phyloP scores from a whole-genome alignment of 2,329 filamentous ascomycete genomes.

The Cercospora sp. region DNA sequence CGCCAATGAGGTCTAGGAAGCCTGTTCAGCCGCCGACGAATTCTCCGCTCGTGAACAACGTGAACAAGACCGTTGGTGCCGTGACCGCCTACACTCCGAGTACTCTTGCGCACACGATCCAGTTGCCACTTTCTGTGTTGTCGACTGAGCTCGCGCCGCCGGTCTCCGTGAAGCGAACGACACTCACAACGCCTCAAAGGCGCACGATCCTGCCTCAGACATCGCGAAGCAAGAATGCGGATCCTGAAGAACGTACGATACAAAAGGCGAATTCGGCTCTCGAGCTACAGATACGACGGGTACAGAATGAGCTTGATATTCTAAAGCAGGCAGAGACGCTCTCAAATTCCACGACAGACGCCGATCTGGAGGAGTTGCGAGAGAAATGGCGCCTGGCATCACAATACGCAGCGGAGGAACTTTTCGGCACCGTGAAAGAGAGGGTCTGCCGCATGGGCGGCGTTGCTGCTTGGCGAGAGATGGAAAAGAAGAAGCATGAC shows the following conservation, averaged over 20 bases:
- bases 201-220: conserved; percentile 38
- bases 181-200: not conserved
- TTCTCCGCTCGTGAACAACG: conserved; percentile 22
- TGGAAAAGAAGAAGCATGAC: conserved; percentile 39
- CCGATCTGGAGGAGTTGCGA: conserved; percentile 58
- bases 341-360: conserved; percentile 48
- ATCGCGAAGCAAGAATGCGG: conserved; percentile 24
- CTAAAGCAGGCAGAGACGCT: conserved; percentile 56
- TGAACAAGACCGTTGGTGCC: conserved; percentile 19
- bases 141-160: not conserved
- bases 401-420: conserved; percentile 65
- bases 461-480: conserved; percentile 52
- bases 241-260: conserved; percentile 30
- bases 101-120: conserved; percentile 35
- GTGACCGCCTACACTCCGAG: conserved; percentile 32
- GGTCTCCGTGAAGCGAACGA: conserved; percentile 12
- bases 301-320: conserved; percentile 52
- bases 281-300: conserved; percentile 41
- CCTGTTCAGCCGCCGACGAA: conserved; percentile 17
- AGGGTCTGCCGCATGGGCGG: conserved; percentile 64
- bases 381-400: conserved; percentile 62
- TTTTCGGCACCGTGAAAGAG: conserved; percentile 62
- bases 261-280: conserved; percentile 31
- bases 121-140: conserved; percentile 3
- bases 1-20: conserved; percentile 58